A percentile compares a stretch with the other conserved stretches of the same genome.
Conservation (phyloP, 257 asterid species). For the Gentiana dahurica region DNA sequence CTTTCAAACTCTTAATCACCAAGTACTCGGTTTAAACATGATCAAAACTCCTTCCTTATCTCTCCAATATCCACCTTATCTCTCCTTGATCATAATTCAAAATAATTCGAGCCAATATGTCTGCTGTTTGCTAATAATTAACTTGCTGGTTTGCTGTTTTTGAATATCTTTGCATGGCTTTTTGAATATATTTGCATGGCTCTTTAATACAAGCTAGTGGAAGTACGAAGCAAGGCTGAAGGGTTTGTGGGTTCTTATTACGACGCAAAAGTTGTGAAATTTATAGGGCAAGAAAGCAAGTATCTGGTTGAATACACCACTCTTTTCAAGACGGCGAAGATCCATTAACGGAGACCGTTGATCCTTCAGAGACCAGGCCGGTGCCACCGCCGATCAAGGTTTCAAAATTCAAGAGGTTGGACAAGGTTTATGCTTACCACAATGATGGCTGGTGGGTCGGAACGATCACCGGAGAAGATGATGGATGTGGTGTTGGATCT, state of each 20-base stretch:
- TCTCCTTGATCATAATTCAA: no score
- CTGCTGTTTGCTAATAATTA: no score
- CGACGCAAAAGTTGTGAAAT: slow-evolving; percentile 2
- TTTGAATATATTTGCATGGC: no score
- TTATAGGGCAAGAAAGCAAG: neutral
- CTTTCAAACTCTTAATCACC: no score
- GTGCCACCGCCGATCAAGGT: neutral
- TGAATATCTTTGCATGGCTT: no score
- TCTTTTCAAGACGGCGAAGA: neutral
- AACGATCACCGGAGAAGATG: neutral
- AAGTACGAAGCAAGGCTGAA: slow-evolving; percentile 11
- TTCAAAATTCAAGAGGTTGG: slow-evolving; percentile 2
- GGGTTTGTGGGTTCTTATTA: slow-evolving; percentile 15
- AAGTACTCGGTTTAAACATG: no score
- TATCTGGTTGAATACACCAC: slow-evolving; percentile 7
- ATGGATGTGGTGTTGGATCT: no score
- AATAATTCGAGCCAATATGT: no score
- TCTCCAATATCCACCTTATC: no score
- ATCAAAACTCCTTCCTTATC: no score
- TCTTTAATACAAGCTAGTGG: slow-evolving; percentile 9
- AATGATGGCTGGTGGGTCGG: slow-evolving; percentile 10
- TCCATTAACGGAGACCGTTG: slow-evolving; percentile 4
- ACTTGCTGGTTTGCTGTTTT: no score
- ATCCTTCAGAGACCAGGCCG: neutral
- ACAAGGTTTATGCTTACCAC: slow-evolving; percentile 3